phyloP scores from a whole-genome alignment of 2,329 filamentous ascomycete genomes.

The Hypoxylon sp. region DNA sequence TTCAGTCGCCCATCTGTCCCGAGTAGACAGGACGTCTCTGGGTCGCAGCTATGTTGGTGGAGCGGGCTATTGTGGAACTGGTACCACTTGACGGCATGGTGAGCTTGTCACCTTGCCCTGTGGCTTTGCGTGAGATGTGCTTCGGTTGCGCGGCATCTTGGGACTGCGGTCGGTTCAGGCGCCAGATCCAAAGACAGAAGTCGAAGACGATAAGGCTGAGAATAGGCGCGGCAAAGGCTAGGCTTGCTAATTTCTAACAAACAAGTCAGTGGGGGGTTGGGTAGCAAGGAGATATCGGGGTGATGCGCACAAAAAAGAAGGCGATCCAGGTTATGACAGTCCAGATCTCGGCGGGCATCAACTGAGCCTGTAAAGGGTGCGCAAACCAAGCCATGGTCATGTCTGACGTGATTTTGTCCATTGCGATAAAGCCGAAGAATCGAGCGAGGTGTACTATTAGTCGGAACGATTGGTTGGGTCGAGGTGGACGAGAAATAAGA shows the following conservation, averaged over 20 bases:
- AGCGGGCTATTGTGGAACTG: slow-evolving; percentile 25
- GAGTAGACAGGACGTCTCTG: slow-evolving; percentile 33
- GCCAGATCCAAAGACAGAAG: slow-evolving; percentile 61
- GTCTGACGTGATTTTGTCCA: slow-evolving; percentile 34
- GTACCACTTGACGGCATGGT: slow-evolving; percentile 10
- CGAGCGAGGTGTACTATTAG: neutral
- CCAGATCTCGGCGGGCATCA: slow-evolving; percentile 38
- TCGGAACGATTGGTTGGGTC: neutral
- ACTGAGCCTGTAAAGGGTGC: slow-evolving; percentile 30
- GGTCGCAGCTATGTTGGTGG: slow-evolving; percentile 5
- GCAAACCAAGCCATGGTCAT: slow-evolving; percentile 35
- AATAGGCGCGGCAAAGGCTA: slow-evolving; percentile 57
- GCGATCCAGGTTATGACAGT: slow-evolving; percentile 43
- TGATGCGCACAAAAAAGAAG: slow-evolving; percentile 45
- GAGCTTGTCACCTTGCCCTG: slow-evolving; percentile 15
- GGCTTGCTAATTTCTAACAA: slow-evolving; percentile 46
- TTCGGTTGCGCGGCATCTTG: slow-evolving; percentile 34
- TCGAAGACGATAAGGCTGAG: slow-evolving; percentile 59
- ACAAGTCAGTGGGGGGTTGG: slow-evolving; percentile 15
- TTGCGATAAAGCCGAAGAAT: slow-evolving; percentile 9
- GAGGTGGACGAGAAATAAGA: neutral
- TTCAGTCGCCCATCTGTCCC: slow-evolving; percentile 19
- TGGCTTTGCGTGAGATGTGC: slow-evolving; percentile 28
- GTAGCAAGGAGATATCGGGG: neutral
- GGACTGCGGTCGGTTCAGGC: slow-evolving; percentile 46